Base-by-base conservation (phyloP, 495 filamentous ascomycete genomes). In the Penicillium lagena region DNA sequence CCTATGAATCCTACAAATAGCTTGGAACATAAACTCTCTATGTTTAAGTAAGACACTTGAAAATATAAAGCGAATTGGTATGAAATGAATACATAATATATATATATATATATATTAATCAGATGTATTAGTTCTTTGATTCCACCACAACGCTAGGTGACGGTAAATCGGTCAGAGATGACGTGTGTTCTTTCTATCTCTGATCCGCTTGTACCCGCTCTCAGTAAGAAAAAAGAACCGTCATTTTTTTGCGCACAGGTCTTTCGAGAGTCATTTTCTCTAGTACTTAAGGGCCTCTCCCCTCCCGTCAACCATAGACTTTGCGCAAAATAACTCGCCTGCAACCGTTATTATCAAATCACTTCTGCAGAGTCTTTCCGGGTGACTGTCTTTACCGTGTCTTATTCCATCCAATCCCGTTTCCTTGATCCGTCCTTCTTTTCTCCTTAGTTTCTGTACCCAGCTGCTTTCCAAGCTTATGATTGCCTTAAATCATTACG, bases 211-310 rank as follows among this genome's bases (percentile, higher is more conserved):
- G 11, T 49, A 49, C 22, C 46, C 27, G 13, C 37, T n/a, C n/a
- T 17, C 7, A 40, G 27, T 32, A 12, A 5, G 40, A 43, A 40
- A 43, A n/a, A 29, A 14, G 35, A 49, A 43, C 34, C 31, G 46
- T 31, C 27, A 11, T 49, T 49, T 7, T 37, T 6, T 39, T 41
- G 33, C 27, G n/a, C 7, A 13, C 32, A 31, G 14, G 29, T 30
- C 30, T 3, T 35, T 35, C 28, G 28, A 12, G 11, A 40, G 35
- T 13, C n/a, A n/a, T 8, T 42, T 41, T n/a, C 40, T 34, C 7
- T 22, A 49, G 44, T 49, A 49, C 29, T 37, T 36, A 49, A 40
- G 37, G 47, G 40, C 33, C 9, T 22, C 22, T 6, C 39, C 35
- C 4, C 28, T 14, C 39, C 39, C 15, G 12, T 48, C 35, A 48